These are phyloP conservation scores for Blepharisma stoltei DNA, from an alignment of 73 alveolate genomes.

Conservation along the genomic window DNA sequence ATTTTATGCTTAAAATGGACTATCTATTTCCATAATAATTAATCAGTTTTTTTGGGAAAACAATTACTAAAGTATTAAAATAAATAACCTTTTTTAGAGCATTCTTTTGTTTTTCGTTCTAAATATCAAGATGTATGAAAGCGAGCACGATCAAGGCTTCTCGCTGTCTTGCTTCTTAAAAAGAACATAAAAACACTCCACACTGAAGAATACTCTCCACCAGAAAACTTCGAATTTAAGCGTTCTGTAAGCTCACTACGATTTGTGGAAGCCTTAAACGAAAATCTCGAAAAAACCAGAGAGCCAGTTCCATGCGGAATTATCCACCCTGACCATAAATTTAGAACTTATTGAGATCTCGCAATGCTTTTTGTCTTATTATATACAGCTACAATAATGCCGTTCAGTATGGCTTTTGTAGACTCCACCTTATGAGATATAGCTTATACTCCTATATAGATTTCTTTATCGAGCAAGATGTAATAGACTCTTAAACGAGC, in stretches of 20 bases:
- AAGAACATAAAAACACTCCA: neutral
- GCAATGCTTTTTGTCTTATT: slow-evolving; percentile 39
- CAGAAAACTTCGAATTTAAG: neutral
- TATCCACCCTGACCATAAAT: slow-evolving; percentile 57
- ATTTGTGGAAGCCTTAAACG: neutral
- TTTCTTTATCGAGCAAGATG: no score
- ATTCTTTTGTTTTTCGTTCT: neutral
- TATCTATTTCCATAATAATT: no score
- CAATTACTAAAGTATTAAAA: no score
- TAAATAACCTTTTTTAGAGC: no score
- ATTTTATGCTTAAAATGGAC: no score
- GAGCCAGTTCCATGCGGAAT: neutral
- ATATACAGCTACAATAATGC: slow-evolving; percentile 45
- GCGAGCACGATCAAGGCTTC: neutral
- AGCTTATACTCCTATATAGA: no score
- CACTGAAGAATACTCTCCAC: neutral
- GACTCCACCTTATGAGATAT: slow-evolving; percentile 27
- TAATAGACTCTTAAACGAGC: no score
- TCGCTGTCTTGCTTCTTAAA: neutral
- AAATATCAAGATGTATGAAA: slow-evolving; percentile 14
- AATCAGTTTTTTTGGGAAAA: no score
- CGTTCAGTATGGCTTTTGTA: slow-evolving; percentile 35
- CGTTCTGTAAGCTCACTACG: neutral
- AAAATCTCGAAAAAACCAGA: neutral
- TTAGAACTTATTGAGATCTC: slow-evolving; percentile 49